A percentile compares a stretch with the other conserved stretches of the same genome.
Evolutionary conservation across 176 grass and related monocot genomes (phyloP).

Genomic region (Oryza australiensis): DNA sequence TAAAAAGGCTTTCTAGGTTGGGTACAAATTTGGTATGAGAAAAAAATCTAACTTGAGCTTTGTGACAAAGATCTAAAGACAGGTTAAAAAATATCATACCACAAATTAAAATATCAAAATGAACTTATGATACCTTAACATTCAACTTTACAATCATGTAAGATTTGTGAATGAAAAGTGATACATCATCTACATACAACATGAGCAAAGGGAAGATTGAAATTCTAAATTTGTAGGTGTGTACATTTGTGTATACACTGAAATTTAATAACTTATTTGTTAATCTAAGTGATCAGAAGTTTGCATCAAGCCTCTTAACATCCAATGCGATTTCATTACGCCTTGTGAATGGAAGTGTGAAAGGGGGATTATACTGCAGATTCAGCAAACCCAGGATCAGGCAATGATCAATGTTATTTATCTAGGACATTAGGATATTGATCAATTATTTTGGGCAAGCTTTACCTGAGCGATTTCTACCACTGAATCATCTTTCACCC

Average conservation of each 20-base stretch:
- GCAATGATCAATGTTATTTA: conserved; percentile 8
- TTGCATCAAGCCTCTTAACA: conserved; percentile 57
- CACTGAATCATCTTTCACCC: conserved; percentile 54
- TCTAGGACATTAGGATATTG: conserved; percentile 24
- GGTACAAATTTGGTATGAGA: not conserved
- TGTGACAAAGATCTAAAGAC: not conserved
- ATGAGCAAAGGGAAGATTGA: not conserved
- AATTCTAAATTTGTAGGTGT: not conserved
- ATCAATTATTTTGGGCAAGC: conserved; percentile 4
- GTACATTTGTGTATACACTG: not conserved
- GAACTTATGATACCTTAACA: conserved; percentile 4
- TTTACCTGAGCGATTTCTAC: conserved; percentile 91
- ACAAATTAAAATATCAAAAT: not conserved
- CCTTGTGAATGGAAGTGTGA: conserved; percentile 84
- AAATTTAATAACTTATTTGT: conserved; percentile 1
- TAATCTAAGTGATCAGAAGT: conserved; percentile 29
- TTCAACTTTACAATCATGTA: not conserved
- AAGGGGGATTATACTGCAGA: conserved; percentile 89
- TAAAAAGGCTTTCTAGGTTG: not conserved
- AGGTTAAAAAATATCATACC: not conserved
- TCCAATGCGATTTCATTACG: conserved; percentile 92
- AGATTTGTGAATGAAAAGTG: not conserved
- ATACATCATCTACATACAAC: not conserved
- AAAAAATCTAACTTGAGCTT: not conserved
- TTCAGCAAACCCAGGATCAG: conserved; percentile 37